Evolutionary conservation across 129 eudicot genomes (phyloP), one percentile per base, ranked within the genome.

Genomic region (Flaveria sonorensis): DNA sequence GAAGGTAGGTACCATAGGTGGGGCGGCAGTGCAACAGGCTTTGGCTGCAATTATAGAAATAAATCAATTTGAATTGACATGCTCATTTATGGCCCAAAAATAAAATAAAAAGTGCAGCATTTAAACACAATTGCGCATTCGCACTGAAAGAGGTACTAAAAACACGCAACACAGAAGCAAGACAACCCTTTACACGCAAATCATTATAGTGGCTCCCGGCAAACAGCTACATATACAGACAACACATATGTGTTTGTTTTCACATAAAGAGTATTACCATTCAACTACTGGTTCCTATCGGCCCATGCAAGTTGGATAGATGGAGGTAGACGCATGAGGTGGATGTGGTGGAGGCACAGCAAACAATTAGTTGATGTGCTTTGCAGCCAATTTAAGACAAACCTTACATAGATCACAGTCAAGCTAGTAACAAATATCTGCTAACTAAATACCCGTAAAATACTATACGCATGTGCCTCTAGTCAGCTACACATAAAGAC

Each of bases 1-100:
- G 71, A 77, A 81, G 4, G 82, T 40, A 19, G 78, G 86, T 24
- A 59, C 72, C 23, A 57, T 66, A 8, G 86, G 86, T 1, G 76
- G 82, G 74, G 75, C 14, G 18, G 36, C 5, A 51, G 50, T 48
- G 55, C 53, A 39, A 59, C 71, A 19, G 71, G 39, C 23, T 42
- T 21, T 6, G 19, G 7, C 45, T 64, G 59, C 79, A 64, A 18
- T 51, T 72, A 53, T 24, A 62, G 43, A 71, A 72, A 23, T n/a
- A 77, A 71, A 62, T 36, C 55, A 62, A 13, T 62, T 62, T 20
- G 7, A 71, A n/a, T 50, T 48, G 45, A 39, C 32, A 72, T 15
- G 43, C 61, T 36, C 52, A 70, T 78, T 32, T 11, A 4, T 36
- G 51, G 1, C 43, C 24, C 20, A 47, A 61, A 14, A 4, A 56